phyloP scores from a whole-genome alignment of 495 filamentous ascomycete genomes.

The Trichoderma parareesei region DNA sequence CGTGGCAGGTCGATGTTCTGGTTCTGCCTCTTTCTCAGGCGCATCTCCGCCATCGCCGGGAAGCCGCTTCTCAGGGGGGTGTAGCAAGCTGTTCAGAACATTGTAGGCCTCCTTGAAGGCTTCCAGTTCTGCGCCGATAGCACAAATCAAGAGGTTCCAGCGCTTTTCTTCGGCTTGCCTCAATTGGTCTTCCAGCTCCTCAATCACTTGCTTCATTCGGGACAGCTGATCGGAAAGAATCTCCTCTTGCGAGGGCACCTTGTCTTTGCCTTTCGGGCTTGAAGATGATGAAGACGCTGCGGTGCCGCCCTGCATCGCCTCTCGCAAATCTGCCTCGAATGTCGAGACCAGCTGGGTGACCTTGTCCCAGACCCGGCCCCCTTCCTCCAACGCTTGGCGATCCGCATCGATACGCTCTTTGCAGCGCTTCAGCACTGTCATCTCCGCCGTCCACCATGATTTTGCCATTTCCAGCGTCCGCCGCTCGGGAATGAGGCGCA shows the following conservation, averaged over 20 bases:
- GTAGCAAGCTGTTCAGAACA: conserved; percentile 51
- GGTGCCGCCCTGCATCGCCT: conserved; percentile 38
- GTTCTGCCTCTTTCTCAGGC: conserved; percentile 12
- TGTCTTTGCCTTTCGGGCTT: conserved; percentile 17
- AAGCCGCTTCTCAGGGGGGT: conserved; percentile 18
- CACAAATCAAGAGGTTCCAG: conserved; percentile 86
- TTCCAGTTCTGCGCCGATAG: conserved; percentile 80
- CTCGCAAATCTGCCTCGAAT: conserved; percentile 59
- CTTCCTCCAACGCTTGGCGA: conserved; percentile 71
- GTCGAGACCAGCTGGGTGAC: conserved; percentile 52
- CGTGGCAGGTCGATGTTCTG: conserved; percentile 5
- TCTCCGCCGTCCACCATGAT: conserved; percentile 66
- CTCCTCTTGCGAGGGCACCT: conserved; percentile 21
- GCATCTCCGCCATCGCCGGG: conserved; percentile 17
- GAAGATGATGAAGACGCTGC: not conserved
- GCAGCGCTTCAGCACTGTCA: conserved; percentile 46
- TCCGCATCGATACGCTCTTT: conserved; percentile 58
- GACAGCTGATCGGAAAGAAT: conserved; percentile 39
- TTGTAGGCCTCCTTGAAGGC: conserved; percentile 64
- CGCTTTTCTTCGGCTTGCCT: conserved; percentile 52
- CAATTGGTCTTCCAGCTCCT: conserved; percentile 51
- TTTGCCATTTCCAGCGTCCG: conserved; percentile 70
- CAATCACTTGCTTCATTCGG: conserved; percentile 49
- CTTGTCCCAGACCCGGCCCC: conserved; percentile 70
- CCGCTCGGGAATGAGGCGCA: conserved; percentile 55